Evolutionary conservation across 2,329 filamentous ascomycete genomes (phyloP).

Genomic region (Paraconiothyrium sp.): DNA sequence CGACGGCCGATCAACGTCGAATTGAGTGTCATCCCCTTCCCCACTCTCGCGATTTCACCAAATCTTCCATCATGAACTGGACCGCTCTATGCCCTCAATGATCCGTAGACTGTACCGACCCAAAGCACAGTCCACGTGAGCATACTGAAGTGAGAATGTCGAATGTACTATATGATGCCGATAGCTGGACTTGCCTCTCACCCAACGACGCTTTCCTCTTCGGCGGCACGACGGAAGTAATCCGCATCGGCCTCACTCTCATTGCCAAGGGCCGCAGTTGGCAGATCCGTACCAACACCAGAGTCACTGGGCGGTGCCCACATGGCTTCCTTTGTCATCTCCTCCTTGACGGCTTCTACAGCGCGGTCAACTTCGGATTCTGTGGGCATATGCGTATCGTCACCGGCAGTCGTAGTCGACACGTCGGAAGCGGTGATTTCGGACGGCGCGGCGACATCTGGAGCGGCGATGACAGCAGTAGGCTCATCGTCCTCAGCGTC

Average conservation of each 20-base stretch:
- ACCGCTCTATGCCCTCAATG: neutral
- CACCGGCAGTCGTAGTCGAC: conserved; percentile 31
- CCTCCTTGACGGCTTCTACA: conserved; percentile 40
- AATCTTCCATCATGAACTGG: neutral
- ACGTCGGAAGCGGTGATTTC: conserved; percentile 32
- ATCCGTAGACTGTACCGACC: neutral
- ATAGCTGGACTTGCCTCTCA: conserved; percentile 20
- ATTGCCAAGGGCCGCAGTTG: conserved; percentile 39
- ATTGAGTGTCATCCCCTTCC: neutral
- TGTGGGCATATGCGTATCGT: conserved; percentile 37
- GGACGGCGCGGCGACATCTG: conserved; percentile 27
- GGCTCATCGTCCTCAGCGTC: conserved; percentile 44
- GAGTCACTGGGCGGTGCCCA: conserved; percentile 44
- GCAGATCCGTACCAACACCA: conserved; percentile 49
- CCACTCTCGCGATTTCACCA: neutral
- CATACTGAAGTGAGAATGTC: neutral
- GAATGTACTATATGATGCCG: neutral
- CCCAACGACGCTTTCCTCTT: conserved; percentile 50
- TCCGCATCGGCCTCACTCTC: conserved; percentile 41
- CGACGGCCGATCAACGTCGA: neutral
- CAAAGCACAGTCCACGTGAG: neutral
- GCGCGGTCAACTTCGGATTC: conserved; percentile 44
- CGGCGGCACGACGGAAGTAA: conserved; percentile 48
- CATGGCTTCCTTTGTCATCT: conserved; percentile 38
- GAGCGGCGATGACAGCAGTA: conserved; percentile 29